Evolutionary conservation across 176 grass and related monocot species (phyloP), one percentile per base, ranked within the genome.

Genomic region (Hordeum marinum): DNA sequence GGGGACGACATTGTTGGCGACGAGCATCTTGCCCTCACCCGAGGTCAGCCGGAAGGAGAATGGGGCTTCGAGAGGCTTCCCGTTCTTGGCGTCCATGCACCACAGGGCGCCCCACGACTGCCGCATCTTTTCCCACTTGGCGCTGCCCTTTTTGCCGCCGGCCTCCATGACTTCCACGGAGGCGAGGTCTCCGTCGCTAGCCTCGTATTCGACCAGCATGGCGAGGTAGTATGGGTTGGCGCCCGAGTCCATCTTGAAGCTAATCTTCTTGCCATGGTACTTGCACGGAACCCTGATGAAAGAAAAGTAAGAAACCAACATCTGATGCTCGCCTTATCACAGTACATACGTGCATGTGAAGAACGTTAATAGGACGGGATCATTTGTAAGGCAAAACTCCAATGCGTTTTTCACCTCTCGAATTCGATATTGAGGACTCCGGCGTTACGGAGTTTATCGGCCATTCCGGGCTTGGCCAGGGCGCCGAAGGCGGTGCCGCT

Each of bases 401-500:
- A 48, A 27, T 27, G 41, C 70, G 14, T 9, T 57, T 41, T 42
- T 62, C 4, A 92, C 95, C 90, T 86, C 42, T 63, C 82, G 80
- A 89, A 94, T 4, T 93, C 63, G 17, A 94, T 80, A 13, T 68
- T 75, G 81, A 97, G 84, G 76, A 89, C n/a, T 54, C 95, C 95
- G 13, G 80, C 74, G 59, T 82, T 41, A 34, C 95, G 92, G 29
- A 97, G 86, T 2, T 83, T 29, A 18, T 98, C 92, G 18, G 84
- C 76, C 81, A 70, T 76, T 46, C 90, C 92, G 48, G 64, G 41
- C 48, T 46, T 72, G 25, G 92, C 88, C 90, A 94, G 81, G 74
- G 92, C 89, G 41, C 92, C 90, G 41, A 98, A 92, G 45, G 93
- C 90, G 1, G 93, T 92, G 17, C 95, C 95, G 72, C 91, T 95